Evolutionary conservation across 2,329 filamentous ascomycete genomes (phyloP).

Genomic region (Exophiala sp.): DNA sequence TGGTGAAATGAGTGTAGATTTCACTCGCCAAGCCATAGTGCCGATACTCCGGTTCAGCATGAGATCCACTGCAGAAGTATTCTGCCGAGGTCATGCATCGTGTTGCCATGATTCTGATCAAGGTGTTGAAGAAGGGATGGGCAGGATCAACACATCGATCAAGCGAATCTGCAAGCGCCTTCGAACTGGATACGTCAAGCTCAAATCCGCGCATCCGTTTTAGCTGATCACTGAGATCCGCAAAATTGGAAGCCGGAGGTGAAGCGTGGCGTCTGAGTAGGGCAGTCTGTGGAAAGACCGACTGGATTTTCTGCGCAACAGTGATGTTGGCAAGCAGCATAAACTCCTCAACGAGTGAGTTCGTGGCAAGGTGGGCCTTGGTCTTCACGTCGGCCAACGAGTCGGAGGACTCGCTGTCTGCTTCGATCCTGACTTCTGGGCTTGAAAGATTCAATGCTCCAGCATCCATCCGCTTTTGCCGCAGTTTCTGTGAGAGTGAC

Average conservation of each 20-base stretch:
- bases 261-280: constrained; percentile 86
- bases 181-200: constrained; percentile 76
- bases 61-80: constrained; percentile 93
- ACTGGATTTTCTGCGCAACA: constrained; percentile 83
- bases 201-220: constrained; percentile 78
- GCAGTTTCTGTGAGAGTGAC: constrained; percentile 83
- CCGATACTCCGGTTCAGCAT: constrained; percentile 87
- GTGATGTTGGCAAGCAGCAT: constrained; percentile 98
- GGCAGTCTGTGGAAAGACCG: constrained; percentile 89
- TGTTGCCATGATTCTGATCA: constrained; percentile 94
- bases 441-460: constrained; percentile 92
- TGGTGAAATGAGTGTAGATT: constrained; percentile 99
- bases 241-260: constrained; percentile 92
- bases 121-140: constrained; percentile 96
- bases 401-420: constrained; percentile 81
- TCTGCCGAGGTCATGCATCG: constrained; percentile 99
- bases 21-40: constrained; percentile 95
- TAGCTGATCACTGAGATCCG: constrained; percentile 85
- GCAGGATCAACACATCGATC: constrained; percentile 71
- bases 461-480: constrained; percentile 92
- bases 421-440: constrained; percentile 94
- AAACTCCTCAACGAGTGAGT: constrained; percentile 97
- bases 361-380: constrained; percentile 88
- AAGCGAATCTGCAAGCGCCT: constrained; percentile 86
- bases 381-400: constrained; percentile 87